These are phyloP conservation scores for Fusarium tuaranense DNA, from an alignment of 2,329 filamentous ascomycete species.

Conservation along the genomic window DNA sequence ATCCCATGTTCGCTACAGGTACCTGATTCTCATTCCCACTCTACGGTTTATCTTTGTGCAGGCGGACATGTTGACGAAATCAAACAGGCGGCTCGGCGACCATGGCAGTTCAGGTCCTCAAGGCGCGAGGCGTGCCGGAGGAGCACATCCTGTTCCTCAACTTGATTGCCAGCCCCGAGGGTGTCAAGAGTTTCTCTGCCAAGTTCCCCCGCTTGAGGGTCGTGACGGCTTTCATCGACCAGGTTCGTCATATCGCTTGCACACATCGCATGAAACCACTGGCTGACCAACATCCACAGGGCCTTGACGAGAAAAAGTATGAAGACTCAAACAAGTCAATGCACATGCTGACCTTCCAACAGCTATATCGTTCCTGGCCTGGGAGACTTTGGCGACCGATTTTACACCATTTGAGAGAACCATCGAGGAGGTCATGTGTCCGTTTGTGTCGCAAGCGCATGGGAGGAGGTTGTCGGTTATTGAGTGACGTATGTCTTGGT, in stretches of 20 bases:
- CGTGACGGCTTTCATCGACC: constrained; percentile 95
- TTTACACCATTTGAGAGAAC: constrained; percentile 81
- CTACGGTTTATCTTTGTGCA: background rate
- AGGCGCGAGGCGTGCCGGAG: constrained; percentile 90
- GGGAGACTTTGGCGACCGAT: constrained; percentile 95
- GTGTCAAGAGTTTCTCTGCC: constrained; percentile 87
- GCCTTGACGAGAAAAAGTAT: constrained; percentile 98
- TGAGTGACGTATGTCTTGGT: constrained; percentile 33
- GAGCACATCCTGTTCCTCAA: constrained; percentile 97
- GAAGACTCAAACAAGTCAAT: constrained; percentile 13
- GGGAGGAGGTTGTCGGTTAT: constrained; percentile 21
- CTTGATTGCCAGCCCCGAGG: constrained; percentile 95
- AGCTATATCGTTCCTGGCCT: constrained; percentile 96
- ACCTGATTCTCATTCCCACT: constrained; percentile 41
- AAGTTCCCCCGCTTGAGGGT: constrained; percentile 91
- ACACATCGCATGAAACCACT: constrained; percentile 14
- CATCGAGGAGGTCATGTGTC: constrained; percentile 22
- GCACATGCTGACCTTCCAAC: constrained; percentile 51
- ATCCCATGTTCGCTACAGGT: constrained; percentile 99
- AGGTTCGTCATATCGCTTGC: constrained; percentile 57
- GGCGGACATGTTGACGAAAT: constrained; percentile 15
- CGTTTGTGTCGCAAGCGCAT: constrained; percentile 23
- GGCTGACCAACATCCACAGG: constrained; percentile 56
- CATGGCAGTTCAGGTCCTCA: constrained; percentile 96
- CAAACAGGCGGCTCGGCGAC: constrained; percentile 87